Percentiles rank a stretch among this genome's conserved stretches.
phyloP scores from a whole-genome alignment of 2,329 filamentous ascomycete species.

The Chaetomium globosum region DNA sequence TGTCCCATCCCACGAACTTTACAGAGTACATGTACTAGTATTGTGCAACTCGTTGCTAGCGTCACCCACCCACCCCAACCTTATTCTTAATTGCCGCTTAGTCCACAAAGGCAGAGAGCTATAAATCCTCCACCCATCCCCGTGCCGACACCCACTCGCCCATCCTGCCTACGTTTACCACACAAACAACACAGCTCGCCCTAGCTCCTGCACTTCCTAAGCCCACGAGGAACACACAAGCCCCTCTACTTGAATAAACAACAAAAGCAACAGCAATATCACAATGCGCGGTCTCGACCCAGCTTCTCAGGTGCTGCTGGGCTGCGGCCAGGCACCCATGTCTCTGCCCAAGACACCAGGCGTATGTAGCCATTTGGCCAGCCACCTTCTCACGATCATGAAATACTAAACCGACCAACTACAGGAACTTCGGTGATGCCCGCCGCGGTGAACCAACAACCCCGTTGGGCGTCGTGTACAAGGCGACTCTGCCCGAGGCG shows the following conservation, averaged over 20 bases:
- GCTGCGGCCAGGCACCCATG: slow-evolving; percentile 30
- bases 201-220: not conserved
- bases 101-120: slow-evolving; percentile 8
- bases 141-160: not conserved
- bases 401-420: slow-evolving; percentile 28
- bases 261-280: not conserved
- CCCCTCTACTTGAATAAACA: not conserved
- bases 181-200: not conserved
- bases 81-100: not conserved
- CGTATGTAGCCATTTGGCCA: slow-evolving; percentile 26
- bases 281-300: slow-evolving; percentile 31
- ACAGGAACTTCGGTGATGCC: slow-evolving; percentile 56
- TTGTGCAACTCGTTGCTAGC: not conserved
- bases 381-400: too few relatives aligned
- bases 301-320: slow-evolving; percentile 31
- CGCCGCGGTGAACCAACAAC: slow-evolving; percentile 56
- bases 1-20: not conserved
- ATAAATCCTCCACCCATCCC: slow-evolving; percentile 3
- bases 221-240: not conserved
- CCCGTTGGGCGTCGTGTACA: slow-evolving; percentile 56
- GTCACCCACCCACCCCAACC: not conserved
- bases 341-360: slow-evolving; percentile 33
- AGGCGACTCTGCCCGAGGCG: slow-evolving; percentile 58
- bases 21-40: not conserved
- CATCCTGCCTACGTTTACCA: not conserved